Percentiles rank a stretch among this genome's conserved stretches.
Evolutionary conservation across 2,329 filamentous ascomycete genomes (phyloP).

Genomic region (Neofusicoccum parvum): DNA sequence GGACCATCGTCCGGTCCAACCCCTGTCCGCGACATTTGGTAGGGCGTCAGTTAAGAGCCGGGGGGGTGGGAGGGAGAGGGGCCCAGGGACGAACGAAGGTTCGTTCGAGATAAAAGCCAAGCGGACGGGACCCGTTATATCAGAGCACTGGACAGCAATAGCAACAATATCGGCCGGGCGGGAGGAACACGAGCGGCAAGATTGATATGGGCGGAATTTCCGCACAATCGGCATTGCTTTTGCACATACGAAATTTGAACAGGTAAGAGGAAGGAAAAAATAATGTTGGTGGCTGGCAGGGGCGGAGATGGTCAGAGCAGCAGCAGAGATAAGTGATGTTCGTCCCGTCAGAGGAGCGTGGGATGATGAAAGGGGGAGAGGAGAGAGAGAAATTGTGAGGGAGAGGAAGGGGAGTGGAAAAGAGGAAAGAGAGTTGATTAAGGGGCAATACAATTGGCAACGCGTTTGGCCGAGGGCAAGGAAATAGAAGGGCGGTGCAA

Average conservation of each 20-base stretch:
- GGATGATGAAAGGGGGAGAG: not conserved
- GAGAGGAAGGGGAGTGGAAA: not conserved
- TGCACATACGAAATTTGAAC: too few species aligned
- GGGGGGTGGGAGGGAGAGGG: too few species aligned
- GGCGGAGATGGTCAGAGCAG: not conserved
- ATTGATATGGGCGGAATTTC: too few species aligned
- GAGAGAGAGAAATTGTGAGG: not conserved
- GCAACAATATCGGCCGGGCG: not conserved
- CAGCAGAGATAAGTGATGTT: not conserved
- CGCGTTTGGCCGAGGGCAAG: not conserved
- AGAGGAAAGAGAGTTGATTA: not conserved
- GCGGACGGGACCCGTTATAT: not conserved
- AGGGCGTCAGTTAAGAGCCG: too few species aligned
- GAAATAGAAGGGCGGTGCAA: not conserved
- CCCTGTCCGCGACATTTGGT: too few species aligned
- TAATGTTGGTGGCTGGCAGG: too few species aligned
- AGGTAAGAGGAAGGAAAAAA: too few species aligned
- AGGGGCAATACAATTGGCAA: not conserved
- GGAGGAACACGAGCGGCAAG: not conserved
- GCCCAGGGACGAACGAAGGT: too few species aligned
- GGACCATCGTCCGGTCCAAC: too few species aligned
- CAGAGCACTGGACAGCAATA: slow-evolving; percentile 3
- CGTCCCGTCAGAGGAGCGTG: too few species aligned
- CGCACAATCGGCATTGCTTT: too few species aligned
- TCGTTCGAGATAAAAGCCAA: not conserved